Conservation (phyloP, 495 filamentous ascomycete species). For the Durotheca rogersii region DNA sequence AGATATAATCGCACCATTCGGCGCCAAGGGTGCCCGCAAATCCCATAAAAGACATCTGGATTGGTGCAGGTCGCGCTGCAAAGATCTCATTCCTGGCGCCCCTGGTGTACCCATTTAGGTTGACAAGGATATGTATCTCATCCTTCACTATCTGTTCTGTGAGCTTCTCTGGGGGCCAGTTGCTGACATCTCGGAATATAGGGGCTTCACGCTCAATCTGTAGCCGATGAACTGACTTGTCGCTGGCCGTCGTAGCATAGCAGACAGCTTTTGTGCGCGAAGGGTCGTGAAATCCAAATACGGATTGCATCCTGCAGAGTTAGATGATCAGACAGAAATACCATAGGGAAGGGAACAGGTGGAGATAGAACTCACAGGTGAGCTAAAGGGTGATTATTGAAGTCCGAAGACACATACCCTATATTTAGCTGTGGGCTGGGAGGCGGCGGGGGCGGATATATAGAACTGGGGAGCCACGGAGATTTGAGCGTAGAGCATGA, state of each 20-base stretch:
- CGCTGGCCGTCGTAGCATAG: conserved; percentile 94
- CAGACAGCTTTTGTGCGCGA: conserved; percentile 79
- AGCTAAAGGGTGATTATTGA: conserved; percentile 97
- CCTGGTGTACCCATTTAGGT: conserved; percentile 95
- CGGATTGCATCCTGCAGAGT: conserved; percentile 80
- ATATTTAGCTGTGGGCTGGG: conserved; percentile 82
- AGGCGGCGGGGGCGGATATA: conserved; percentile 81
- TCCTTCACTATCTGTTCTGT: conserved; percentile 92
- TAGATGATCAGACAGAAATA: conserved; percentile 1
- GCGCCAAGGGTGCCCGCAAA: conserved; percentile 96
- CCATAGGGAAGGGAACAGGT: background rate
- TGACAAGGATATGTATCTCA: conserved; percentile 93
- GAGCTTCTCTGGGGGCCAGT: conserved; percentile 80
- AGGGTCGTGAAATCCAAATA: conserved; percentile 87
- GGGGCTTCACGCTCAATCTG: conserved; percentile 96
- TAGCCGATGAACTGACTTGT: conserved; percentile 85
- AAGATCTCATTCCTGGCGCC: conserved; percentile 98
- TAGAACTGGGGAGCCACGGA: conserved; percentile 78
- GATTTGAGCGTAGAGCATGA: conserved; percentile 83
- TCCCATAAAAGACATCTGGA: conserved; percentile 99
- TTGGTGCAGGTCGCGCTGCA: conserved; percentile 88
- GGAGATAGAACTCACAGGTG: conserved; percentile 59
- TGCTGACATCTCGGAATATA: conserved; percentile 84
- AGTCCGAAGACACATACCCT: conserved; percentile 96
- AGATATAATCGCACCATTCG: conserved; percentile 98